Percentiles rank a stretch among this genome's conserved stretches.
Evolutionary conservation across 768 basidiomycete genomes (phyloP).

Genomic region (Calocera cornea): DNA sequence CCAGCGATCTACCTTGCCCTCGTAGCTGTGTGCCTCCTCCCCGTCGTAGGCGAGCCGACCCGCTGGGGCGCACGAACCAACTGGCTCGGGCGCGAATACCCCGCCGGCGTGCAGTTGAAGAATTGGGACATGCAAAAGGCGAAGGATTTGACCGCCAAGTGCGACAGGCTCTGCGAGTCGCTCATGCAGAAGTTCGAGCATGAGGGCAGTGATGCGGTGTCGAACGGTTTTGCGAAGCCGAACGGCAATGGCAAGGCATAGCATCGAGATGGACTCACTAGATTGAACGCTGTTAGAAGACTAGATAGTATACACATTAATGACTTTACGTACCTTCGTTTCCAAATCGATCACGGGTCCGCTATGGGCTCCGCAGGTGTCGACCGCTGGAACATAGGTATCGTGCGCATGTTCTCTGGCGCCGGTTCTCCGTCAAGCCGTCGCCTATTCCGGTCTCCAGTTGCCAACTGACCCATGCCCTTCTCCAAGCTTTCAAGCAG

Average conservation of each 20-base stretch:
- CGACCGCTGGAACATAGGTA: conserved; percentile 5
- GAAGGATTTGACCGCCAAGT: background rate
- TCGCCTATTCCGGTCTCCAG: conserved; percentile 18
- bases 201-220: background rate
- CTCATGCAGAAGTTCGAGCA: background rate
- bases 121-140: background rate
- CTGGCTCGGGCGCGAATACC: background rate
- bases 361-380: background rate
- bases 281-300: background rate
- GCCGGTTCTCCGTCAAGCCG: background rate
- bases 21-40: background rate
- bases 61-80: background rate
- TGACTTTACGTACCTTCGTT: background rate
- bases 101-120: background rate
- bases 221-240: background rate
- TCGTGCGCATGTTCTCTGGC: conserved; percentile 5
- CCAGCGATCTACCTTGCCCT: background rate
- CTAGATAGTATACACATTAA: background rate
- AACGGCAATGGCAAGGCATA: background rate
- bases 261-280: background rate
- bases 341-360: background rate
- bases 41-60: background rate
- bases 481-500: conserved; percentile 81
- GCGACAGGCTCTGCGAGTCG: background rate
- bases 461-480: conserved; percentile 40